phyloP scores from a whole-genome alignment of 495 filamentous ascomycete species.

The Halenospora varia region DNA sequence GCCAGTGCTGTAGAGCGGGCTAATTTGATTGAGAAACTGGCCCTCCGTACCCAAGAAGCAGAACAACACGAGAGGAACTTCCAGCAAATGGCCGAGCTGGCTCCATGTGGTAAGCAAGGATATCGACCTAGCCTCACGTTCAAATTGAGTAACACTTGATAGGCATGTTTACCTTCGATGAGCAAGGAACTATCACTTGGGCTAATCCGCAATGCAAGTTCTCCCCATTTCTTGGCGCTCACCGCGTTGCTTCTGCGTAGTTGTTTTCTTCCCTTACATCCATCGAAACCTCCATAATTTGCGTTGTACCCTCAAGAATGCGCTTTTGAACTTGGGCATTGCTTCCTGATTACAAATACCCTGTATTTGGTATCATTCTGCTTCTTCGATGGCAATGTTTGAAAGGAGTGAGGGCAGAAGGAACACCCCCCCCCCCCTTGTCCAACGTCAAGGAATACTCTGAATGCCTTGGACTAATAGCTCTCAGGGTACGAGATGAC shows the following conservation, averaged over 20 bases:
- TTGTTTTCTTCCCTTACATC: too few species aligned
- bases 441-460: too few species aligned
- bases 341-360: too few species aligned
- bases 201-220: slow-evolving; percentile 42
- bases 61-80: slow-evolving; percentile 65
- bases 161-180: slow-evolving; percentile 66
- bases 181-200: slow-evolving; percentile 55
- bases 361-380: too few species aligned
- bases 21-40: slow-evolving; percentile 60
- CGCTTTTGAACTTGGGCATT: too few species aligned
- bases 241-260: too few species aligned
- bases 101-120: slow-evolving; percentile 35
- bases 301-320: too few species aligned
- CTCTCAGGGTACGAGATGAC: slow-evolving; percentile 27
- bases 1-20: slow-evolving; percentile 56
- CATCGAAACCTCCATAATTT: too few species aligned
- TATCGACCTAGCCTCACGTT: neutral
- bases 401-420: too few species aligned
- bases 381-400: too few species aligned
- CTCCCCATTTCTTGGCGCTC: neutral
- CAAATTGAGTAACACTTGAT: slow-evolving; percentile 25
- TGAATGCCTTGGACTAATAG: too few species aligned
- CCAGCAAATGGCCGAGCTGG: slow-evolving; percentile 68
- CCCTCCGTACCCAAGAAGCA: slow-evolving; percentile 60
- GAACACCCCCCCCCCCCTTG: too few species aligned